Evolutionary conservation across 1,284 basidiomycete species (phyloP).

Genomic region (Ustilago esculenta): DNA sequence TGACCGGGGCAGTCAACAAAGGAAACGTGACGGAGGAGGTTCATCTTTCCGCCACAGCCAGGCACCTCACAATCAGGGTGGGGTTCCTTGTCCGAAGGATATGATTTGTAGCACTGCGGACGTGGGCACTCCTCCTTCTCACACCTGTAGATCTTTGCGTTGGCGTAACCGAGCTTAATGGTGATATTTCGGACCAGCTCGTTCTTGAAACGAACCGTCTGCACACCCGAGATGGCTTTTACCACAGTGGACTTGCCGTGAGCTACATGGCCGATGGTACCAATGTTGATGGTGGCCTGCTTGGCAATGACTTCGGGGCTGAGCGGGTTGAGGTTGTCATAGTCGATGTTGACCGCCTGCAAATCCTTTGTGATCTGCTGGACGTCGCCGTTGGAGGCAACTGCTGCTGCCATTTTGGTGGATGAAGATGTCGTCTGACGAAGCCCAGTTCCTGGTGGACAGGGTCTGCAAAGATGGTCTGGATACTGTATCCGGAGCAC

Average conservation of each 20-base stretch:
- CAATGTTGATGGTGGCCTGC: slow-evolving; percentile 76
- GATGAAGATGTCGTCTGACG: slow-evolving; percentile 4
- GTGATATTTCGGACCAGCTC: slow-evolving; percentile 89
- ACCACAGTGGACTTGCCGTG: slow-evolving; percentile 99
- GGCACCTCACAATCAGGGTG: slow-evolving; percentile 91
- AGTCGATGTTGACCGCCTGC: slow-evolving; percentile 39
- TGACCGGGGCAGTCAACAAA: slow-evolving; percentile 80
- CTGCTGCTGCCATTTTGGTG: slow-evolving; percentile 48
- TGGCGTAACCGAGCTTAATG: slow-evolving; percentile 97
- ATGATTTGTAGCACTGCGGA: slow-evolving; percentile 92
- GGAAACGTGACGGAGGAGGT: slow-evolving; percentile 80
- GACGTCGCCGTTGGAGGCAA: slow-evolving; percentile 42
- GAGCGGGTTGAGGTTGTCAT: slow-evolving; percentile 78
- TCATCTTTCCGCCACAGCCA: slow-evolving; percentile 89
- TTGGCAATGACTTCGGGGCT: slow-evolving; percentile 96
- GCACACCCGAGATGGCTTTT: slow-evolving; percentile 98
- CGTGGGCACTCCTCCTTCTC: slow-evolving; percentile 90
- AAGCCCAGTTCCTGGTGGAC: background rate
- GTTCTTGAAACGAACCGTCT: slow-evolving; percentile 99
- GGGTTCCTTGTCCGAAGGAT: slow-evolving; percentile 92
- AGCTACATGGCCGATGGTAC: slow-evolving; percentile 68
- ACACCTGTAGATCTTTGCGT: slow-evolving; percentile 99
- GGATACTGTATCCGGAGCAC: background rate
- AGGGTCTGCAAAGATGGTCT: too few relatives aligned
- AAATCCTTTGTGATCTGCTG: slow-evolving; percentile 41